Base-by-base conservation (phyloP, 179 eudicot species). In the Corrigiola litoralis region DNA sequence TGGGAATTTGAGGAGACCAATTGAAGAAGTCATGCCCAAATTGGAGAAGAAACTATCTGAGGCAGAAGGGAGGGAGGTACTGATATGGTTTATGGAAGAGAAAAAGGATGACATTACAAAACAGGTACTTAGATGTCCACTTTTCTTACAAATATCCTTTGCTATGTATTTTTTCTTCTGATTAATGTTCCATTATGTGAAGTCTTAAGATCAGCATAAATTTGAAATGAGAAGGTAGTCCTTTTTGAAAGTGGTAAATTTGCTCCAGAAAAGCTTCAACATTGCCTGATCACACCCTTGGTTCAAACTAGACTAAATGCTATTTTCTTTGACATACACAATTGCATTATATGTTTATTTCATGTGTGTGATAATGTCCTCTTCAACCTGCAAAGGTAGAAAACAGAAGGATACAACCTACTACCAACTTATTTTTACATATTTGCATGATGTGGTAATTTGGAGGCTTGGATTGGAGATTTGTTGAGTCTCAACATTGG, bases 51-150 rank as follows among this genome's bases (percentile, higher is more conserved):
- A 92, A 67, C 70, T 92, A 28, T 81, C 92, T 31, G 98, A 85
- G 77, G 92, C 92, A 53, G 92, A 95, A 3, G 98, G 87, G 62
- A 90, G 85, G 52, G 96, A 85, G 60, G 96, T 92, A 49, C 79
- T 84, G 33, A 37, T 92, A 12, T 92, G 98, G 98, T 80, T 92
- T 61, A 85, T 92, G 95, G 98, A 92, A 82, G 98, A 92, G 80
- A 86, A 84, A 70, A 79, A 71, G 31, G 83, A 84, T 79, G 97
- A 88, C 63, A 85, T 92, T 21, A 79, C 90, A 28, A 90, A 92
- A 71, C 97, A 90, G 97, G 98, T 87, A 81, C 10, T 31, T 34
- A 21, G 12, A 58, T 27, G 59, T 36, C 31, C 47, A 33, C 32
- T 20, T 24, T 16, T 28, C n/a, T 18, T 16, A 28, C 37, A 7